Percentiles rank a stretch among this genome's conserved stretches.
These are phyloP conservation scores for Cordyceps pruinosa DNA, from an alignment of 2,329 filamentous ascomycete species.

Conservation along the genomic window DNA sequence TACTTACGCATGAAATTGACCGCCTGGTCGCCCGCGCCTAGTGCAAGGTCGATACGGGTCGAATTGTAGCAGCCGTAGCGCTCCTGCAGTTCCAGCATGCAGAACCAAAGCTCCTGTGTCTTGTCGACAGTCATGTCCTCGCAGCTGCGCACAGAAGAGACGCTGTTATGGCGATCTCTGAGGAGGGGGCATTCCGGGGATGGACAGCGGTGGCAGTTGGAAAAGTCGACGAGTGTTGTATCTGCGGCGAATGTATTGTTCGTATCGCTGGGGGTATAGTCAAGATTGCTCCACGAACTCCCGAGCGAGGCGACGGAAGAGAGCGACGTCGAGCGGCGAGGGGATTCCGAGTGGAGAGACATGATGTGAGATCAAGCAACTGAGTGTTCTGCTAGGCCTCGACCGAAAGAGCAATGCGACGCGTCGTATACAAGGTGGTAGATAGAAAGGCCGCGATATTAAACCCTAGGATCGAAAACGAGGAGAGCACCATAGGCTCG, in stretches of 20 bases:
- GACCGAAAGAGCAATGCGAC: background rate
- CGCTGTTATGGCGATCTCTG: slow-evolving; percentile 13
- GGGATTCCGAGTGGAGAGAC: background rate
- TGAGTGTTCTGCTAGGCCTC: background rate
- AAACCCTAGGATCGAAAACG: background rate
- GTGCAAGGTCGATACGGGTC: slow-evolving; percentile 40
- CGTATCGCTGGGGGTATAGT: background rate
- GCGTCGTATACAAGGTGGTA: background rate
- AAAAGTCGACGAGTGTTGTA: too few relatives aligned
- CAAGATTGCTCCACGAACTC: slow-evolving; percentile 9
- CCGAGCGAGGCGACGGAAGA: background rate
- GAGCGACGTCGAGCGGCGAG: slow-evolving; percentile 1
- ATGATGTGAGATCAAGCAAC: background rate
- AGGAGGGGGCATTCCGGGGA: slow-evolving; percentile 6
- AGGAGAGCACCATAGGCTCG: background rate
- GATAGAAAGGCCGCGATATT: background rate
- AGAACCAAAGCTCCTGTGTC: slow-evolving; percentile 37
- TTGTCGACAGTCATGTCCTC: slow-evolving; percentile 30
- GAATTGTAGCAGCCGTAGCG: slow-evolving; percentile 44
- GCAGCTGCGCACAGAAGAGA: slow-evolving; percentile 24
- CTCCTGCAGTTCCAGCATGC: slow-evolving; percentile 42
- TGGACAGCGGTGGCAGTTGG: slow-evolving; percentile 8
- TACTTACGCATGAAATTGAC: slow-evolving; percentile 36
- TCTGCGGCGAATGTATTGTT: background rate
- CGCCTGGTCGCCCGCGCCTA: slow-evolving; percentile 34